Base-by-base conservation (phyloP, 2,329 filamentous ascomycete species). In the Parastagonospora nodorum region DNA sequence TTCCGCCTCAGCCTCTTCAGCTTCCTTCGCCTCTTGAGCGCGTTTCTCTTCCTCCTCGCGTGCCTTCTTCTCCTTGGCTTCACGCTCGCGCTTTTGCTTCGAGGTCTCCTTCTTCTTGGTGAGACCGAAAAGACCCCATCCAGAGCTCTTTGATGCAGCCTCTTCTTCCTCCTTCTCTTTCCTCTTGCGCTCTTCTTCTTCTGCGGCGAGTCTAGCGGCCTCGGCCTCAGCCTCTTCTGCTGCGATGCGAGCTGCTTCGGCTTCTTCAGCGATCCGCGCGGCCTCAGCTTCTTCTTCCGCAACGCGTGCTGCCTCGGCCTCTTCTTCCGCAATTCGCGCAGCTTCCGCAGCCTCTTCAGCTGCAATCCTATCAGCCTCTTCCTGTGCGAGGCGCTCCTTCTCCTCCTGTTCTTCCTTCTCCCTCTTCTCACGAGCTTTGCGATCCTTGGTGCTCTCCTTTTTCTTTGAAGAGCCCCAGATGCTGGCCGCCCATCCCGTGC, bases 401-500 rank as follows among this genome's bases (percentile, higher is more conserved):
- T 68, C 60, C 16, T 66, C 67, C 11, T 57, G 52, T 42, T 64
- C 64, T 47, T 66, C 64, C 14, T 68, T 68, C 57, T 73, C 71
- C 16, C 62, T 79, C 72, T 61, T 63, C 39, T 71, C 67, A 4
- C 68, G 62, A 16, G 63, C 64, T 35, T 47, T 56, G 43, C 61
- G 67, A 53, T 75, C 64, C 57, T 69, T 69, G 45, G 58, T 16
- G 8, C 41, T 58, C 45, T 71, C 68, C 35, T 69, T 74, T 57
- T 82, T 79, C 53, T 64, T 68, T 64, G 71, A 61, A 4, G 58
- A 59, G 11, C 60, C 58, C 55, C 54, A 64, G 15, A 64, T 55
- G 30, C 58, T 61, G 30, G 61, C 55, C 24, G 62, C 68, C 64
- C 64, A 67, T 2, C 41, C 63, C 29, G 58, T 53, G 63, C 68